Conservation (phyloP, 2,329 filamentous ascomycete genomes). For the Tolypocladium guangdongense region DNA sequence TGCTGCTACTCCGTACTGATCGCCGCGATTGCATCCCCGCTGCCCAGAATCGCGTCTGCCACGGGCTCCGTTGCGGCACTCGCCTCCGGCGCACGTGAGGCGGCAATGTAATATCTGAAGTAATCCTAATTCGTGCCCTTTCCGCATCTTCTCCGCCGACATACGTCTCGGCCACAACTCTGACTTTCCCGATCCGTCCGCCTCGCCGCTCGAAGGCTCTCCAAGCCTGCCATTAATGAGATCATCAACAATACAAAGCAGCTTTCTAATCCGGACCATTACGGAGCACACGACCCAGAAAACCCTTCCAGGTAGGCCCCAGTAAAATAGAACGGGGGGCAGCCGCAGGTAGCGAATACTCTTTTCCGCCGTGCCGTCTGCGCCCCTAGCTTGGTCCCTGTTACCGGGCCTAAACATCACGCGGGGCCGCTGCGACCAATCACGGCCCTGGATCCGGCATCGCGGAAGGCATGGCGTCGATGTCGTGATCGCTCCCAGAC, state of each 20-base stretch:
- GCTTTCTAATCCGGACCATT: no score
- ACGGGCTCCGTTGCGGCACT: neutral
- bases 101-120: no score
- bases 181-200: neutral
- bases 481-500: constrained; percentile 37
- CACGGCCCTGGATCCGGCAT: constrained; percentile 19
- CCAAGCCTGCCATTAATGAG: neutral
- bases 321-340: neutral
- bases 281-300: neutral
- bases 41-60: neutral
- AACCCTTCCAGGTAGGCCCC: neutral
- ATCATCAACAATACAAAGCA: neutral
- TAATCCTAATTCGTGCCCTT: neutral
- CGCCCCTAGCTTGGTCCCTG: neutral
- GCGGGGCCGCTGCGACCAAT: constrained; percentile 22
- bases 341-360: neutral
- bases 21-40: neutral
- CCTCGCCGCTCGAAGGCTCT: neutral
- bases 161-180: no score
- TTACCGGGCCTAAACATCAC: constrained; percentile 4
- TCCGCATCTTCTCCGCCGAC: neutral
- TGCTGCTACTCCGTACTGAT: neutral
- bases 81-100: neutral
- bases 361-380: neutral
- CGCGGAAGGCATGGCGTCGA: constrained; percentile 40